Evolutionary conservation across 1,284 basidiomycete genomes (phyloP), one percentile per base, ranked within the genome.

Genomic region (Ceratobasidium sp.): DNA sequence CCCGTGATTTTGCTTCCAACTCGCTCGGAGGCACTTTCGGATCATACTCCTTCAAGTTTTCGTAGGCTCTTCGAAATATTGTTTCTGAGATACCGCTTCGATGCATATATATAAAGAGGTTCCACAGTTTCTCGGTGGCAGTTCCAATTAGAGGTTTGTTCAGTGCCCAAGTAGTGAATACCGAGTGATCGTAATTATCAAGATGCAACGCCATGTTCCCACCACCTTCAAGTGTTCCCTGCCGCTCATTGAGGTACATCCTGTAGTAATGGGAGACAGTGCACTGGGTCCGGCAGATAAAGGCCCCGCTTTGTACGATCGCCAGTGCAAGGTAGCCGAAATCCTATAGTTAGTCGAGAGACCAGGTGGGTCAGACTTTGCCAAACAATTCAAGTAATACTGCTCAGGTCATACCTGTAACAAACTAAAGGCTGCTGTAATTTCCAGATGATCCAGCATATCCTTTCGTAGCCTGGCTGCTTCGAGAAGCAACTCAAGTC

Each of bases 241-340:
- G 6, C 3, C 29, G 55, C n/a, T 15, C 38, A 4, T 13, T 8
- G 1, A 31, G 20, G n/a, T 50, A 58, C 22, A 60, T 27, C 1
- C 5, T 34, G 4, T 27, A 27, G 22, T 69, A 69, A 20, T 52
- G 27, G 1, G 1, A 15, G 22, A 69, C 32, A 1, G 29, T 34
- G 32, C 25, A 57, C 29, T 45, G 22, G 1, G 40, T 60, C 7
- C 35, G 49, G 40, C 45, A 50, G 20, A 49, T 62, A 15, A 62
- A 69, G 43, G 42, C 52, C 17, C 69, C 69, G 20, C 57, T 35
- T 27, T 69, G 69, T 1, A 64, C 58, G 1, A 69, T 25, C 3
- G 57, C 69, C 3, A 69, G 57, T 3, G 69, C 49, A 1, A 69
- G 20, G 29, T 17, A 32, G 1, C 69, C 69, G 2, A 69, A 29